Base-by-base conservation (phyloP, 768 basidiomycete genomes). In the Hericium erinaceus region DNA sequence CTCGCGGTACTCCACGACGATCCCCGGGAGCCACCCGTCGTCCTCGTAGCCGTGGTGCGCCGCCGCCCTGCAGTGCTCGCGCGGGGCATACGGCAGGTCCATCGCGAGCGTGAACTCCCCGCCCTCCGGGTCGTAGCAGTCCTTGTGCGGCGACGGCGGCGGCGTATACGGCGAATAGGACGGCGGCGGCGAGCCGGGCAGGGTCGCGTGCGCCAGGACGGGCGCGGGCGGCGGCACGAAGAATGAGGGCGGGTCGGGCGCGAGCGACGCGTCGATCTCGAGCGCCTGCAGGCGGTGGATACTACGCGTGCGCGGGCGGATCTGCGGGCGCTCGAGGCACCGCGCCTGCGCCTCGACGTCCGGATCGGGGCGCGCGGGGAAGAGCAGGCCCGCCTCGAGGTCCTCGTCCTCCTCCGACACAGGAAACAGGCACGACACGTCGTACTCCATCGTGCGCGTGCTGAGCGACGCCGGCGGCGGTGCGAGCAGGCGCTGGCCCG, bases 371-470 rank as follows among this genome's bases (percentile, higher is more conserved):
- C 53, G 55, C 39, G 59, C 57, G 11, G 57, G 41, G 48, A 59
- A 61, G 37, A 57, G 24, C 2, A 60, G 54, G 15, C 50, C 40
- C 55, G 59, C 48, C 37, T 51, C 51, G 26, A 58, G 61, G 13
- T 60, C 60, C 9, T 64, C 67, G 18, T 65, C 70, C n/a, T 70
- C 70, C 57, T 72, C 70, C 44, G 57, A 61, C 7, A 71, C 66
- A 1, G 70, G 65, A 50, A 71, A 72, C 40, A 72, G 59, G 4
- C 60, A 64, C 54, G 61, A 41, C 24, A 65, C 55, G 55, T 68
- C 64, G 60, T 59, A 50, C 58, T 68, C 67, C 39, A 63, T 63
- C 15, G 65, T 68, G 39, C 41, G 52, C 48, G 38, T 39, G 18
- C 16, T 37, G 18, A 53, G 52, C 18, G 11, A n/a, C 10, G 13